A percentile compares a stretch with the other conserved stretches of the same genome.
Conservation (phyloP, 1,284 basidiomycete genomes). For the Takashimella koratensis region DNA sequence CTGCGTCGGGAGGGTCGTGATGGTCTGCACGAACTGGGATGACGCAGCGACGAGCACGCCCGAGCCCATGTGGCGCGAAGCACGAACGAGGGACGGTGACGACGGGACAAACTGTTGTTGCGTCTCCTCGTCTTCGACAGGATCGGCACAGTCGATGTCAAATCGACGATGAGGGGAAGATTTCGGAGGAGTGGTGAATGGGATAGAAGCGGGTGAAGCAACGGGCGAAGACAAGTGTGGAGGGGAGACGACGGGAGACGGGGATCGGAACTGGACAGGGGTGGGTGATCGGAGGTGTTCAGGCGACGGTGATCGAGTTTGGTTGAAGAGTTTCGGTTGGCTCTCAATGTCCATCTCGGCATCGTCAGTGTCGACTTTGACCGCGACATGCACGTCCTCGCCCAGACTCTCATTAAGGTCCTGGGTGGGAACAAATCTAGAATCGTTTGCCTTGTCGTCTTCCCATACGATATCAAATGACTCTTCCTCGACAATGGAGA, state of each 20-base stretch:
- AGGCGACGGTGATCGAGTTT: constrained; percentile 4
- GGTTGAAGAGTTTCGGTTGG: not conserved
- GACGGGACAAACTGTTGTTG: not conserved
- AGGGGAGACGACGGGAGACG: constrained; percentile 20
- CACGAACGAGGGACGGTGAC: not conserved
- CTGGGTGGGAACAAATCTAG: constrained; percentile 1
- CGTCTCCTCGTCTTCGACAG: not conserved
- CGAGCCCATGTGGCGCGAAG: not conserved
- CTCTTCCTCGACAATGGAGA: not conserved
- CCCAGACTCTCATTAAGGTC: not conserved
- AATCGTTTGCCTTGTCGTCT: constrained; percentile 1
- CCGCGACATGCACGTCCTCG: not conserved
- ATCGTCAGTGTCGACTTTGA: not conserved
- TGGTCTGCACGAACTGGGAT: not conserved
- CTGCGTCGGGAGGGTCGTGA: not conserved
- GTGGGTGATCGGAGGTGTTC: constrained; percentile 8
- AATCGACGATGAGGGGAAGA: too few species aligned
- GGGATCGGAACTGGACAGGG: constrained; percentile 9
- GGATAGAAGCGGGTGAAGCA: not conserved
- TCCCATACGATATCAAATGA: constrained; percentile 24
- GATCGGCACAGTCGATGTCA: too few species aligned
- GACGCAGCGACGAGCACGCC: constrained; percentile 8
- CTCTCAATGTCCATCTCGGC: not conserved
- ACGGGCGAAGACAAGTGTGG: not conserved
- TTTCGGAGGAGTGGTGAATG: constrained; percentile 1